Conservation (phyloP, 108 stramenopile species). For the Hondaea fermentalgiana region DNA sequence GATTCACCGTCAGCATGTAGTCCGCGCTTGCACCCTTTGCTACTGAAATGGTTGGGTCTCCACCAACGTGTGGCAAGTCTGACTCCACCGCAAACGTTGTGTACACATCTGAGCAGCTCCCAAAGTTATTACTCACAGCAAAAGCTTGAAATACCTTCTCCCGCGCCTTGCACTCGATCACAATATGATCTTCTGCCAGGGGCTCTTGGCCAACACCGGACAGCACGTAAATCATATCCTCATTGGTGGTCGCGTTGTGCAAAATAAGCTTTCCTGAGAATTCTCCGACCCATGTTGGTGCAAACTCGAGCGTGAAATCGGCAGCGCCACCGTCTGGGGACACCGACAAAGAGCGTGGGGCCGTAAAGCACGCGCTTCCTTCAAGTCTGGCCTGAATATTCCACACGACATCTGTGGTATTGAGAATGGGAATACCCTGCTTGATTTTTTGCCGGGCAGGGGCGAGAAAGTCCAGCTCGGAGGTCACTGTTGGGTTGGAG, state of each 20-base stretch:
- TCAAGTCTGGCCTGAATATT: constrained; percentile 11
- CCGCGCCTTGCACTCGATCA: constrained; percentile 38
- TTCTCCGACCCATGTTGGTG: constrained; percentile 21
- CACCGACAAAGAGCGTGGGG: constrained; percentile 28
- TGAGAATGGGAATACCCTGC: constrained; percentile 49
- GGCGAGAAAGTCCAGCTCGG: constrained; percentile 40
- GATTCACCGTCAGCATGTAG: constrained; percentile 32
- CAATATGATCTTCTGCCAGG: constrained; percentile 38
- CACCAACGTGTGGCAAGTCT: constrained; percentile 44
- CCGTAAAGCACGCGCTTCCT: constrained; percentile 32
- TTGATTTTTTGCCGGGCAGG: constrained; percentile 42
- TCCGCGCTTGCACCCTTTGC: not conserved
- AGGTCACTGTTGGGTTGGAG: constrained; percentile 19
- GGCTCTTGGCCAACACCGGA: constrained; percentile 41
- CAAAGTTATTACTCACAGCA: not conserved
- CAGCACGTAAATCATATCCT: constrained; percentile 37
- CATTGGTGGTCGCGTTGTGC: constrained; percentile 23
- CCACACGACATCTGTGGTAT: constrained; percentile 44
- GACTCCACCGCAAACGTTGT: constrained; percentile 38
- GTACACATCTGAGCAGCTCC: not conserved
- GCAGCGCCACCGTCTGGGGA: constrained; percentile 23
- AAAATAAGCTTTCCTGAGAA: constrained; percentile 32
- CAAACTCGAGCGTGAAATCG: constrained; percentile 28
- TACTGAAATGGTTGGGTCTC: constrained; percentile 14
- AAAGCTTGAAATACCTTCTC: constrained; percentile 32